Conservation (phyloP, 495 filamentous ascomycete genomes). For the Trichoderma asperelloides region DNA sequence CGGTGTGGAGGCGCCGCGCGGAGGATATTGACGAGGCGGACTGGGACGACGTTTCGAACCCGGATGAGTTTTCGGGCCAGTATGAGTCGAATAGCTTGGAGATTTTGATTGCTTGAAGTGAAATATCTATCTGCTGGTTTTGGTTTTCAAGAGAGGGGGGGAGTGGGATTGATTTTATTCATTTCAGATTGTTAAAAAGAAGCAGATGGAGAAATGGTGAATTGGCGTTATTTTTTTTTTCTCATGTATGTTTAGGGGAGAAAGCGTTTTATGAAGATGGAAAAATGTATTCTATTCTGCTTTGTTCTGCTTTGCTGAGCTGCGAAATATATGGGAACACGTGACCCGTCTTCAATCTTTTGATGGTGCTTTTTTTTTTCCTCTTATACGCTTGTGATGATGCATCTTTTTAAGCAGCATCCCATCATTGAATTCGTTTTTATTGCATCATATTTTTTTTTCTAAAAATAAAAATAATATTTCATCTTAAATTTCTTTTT, state of each 20-base stretch:
- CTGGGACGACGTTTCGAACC: conserved; percentile 1
- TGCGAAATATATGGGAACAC: neutral
- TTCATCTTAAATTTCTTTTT: no score
- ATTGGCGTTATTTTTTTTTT: neutral
- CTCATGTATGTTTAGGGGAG: neutral
- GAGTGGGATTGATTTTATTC: neutral
- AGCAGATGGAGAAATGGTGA: neutral
- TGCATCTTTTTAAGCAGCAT: neutral
- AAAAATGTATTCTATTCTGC: no score
- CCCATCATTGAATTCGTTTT: neutral
- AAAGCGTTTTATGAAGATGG: neutral
- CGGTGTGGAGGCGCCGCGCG: neutral
- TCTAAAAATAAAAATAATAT: neutral
- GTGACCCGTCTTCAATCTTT: neutral
- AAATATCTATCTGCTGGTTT: neutral
- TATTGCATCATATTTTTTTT: no score
- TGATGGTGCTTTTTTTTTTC: neutral
- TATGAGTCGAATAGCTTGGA: conserved; percentile 4
- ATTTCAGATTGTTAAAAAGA: neutral
- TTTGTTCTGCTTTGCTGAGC: neutral
- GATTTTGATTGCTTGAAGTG: neutral
- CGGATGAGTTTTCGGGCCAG: neutral
- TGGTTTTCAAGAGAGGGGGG: no score
- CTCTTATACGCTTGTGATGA: neutral
- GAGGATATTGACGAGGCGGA: neutral